These are phyloP conservation scores for Fusarium xylarioides DNA, from an alignment of 2,329 filamentous ascomycete genomes.

Conservation along the genomic window DNA sequence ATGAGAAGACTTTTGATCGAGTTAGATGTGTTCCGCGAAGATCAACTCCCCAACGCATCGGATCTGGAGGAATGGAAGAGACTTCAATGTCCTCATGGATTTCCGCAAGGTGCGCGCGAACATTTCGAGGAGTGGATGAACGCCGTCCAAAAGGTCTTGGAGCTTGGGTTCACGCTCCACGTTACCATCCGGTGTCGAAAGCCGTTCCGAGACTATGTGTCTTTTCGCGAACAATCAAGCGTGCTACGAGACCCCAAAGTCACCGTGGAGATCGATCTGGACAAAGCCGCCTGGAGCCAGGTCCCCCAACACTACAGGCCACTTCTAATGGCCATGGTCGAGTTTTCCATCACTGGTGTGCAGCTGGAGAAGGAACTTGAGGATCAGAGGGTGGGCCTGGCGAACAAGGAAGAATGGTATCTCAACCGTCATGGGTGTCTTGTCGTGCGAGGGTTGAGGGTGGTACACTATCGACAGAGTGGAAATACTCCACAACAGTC, in stretches of 20 bases:
- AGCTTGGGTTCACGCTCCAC: background rate
- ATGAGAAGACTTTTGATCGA: background rate
- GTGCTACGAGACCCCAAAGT: background rate
- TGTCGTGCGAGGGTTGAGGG: background rate
- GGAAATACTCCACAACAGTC: too few relatives aligned
- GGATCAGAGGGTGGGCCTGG: background rate
- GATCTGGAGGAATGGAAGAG: background rate
- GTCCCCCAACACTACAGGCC: background rate
- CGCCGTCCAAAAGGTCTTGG: background rate
- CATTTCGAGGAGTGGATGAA: background rate
- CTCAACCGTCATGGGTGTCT: background rate
- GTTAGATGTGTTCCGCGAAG: background rate
- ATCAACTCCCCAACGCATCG: background rate
- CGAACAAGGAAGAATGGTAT: accelerated
- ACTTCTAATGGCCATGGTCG: background rate
- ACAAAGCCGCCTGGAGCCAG: background rate
- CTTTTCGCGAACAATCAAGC: too few relatives aligned
- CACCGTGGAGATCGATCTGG: background rate
- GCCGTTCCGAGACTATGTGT: background rate
- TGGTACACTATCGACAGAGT: background rate
- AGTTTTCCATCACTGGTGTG: background rate
- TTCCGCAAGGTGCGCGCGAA: background rate
- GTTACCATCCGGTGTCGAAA: background rate
- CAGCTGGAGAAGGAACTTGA: background rate
- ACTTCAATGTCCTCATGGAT: accelerated